Conservation (phyloP, 108 stramenopile genomes). For the Skeletonema tropicum region DNA sequence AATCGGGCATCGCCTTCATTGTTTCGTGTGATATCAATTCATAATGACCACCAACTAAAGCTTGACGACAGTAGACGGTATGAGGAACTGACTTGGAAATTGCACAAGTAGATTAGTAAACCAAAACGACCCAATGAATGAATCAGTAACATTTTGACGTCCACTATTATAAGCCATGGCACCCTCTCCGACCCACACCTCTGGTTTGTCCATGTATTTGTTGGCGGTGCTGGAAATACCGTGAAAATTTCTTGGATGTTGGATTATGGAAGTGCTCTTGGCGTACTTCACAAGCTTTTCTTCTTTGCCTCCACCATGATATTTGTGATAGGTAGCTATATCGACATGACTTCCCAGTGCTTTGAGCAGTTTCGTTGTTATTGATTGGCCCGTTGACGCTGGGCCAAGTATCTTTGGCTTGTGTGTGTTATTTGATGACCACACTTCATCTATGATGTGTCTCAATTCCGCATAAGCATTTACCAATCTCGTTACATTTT, state of each 20-base stretch:
- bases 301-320: slow-evolving; percentile 43
- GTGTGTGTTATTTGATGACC: neutral
- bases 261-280: slow-evolving; percentile 4
- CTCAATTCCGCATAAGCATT: slow-evolving; percentile 36
- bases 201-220: slow-evolving; percentile 10
- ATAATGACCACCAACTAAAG: slow-evolving; percentile 35
- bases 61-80: slow-evolving; percentile 40
- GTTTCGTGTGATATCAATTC: slow-evolving; percentile 34
- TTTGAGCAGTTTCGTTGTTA: slow-evolving; percentile 9
- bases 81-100: slow-evolving; percentile 33
- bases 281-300: slow-evolving; percentile 6
- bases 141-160: slow-evolving; percentile 26
- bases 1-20: slow-evolving; percentile 36
- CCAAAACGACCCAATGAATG: slow-evolving; percentile 37
- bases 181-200: slow-evolving; percentile 40
- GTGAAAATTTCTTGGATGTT: slow-evolving; percentile 14
- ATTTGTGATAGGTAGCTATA: slow-evolving; percentile 44
- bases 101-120: slow-evolving; percentile 31
- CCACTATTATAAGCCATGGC: slow-evolving; percentile 46
- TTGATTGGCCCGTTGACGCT: slow-evolving; percentile 27
- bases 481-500: slow-evolving; percentile 30
- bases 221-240: slow-evolving; percentile 11
- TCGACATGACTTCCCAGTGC: slow-evolving; percentile 27
- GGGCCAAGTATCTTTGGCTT: slow-evolving; percentile 33
- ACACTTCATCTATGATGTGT: slow-evolving; percentile 26